Conservation (phyloP, 441 rosid species). For the California macrophylla region DNA sequence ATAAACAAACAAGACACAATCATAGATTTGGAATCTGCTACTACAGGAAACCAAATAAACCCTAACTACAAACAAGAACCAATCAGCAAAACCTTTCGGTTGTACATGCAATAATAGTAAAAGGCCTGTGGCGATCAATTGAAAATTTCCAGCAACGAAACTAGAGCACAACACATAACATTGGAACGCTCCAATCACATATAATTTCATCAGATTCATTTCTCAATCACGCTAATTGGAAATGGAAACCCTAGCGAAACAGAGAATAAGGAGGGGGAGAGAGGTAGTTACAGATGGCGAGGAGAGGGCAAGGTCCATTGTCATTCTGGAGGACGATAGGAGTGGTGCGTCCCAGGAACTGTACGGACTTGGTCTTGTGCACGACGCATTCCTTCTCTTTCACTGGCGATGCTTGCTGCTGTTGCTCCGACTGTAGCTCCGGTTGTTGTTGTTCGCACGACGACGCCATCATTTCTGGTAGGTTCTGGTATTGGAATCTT, state of each 20-base stretch:
- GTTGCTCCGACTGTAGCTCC: conserved; percentile 25
- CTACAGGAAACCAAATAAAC: neutral
- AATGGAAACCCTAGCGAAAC: conserved; percentile 19
- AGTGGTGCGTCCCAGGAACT: conserved; percentile 73
- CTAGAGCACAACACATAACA: neutral
- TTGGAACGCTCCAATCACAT: neutral
- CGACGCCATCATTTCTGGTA: conserved; percentile 15
- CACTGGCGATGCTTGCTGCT: conserved; percentile 12
- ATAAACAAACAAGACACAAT: neutral
- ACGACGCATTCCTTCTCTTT: conserved; percentile 39
- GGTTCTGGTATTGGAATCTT: neutral
- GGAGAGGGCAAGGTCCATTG: conserved; percentile 96
- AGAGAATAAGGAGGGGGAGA: conserved; percentile 1
- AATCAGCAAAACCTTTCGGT: neutral
- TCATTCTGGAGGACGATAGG: conserved; percentile 93
- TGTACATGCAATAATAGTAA: neutral
- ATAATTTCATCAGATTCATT: neutral
- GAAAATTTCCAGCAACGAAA: neutral
- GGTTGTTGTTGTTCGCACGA: conserved; percentile 26
- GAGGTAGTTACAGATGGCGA: conserved; percentile 65
- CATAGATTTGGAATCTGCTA: neutral
- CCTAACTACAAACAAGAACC: neutral
- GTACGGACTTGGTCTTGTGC: conserved; percentile 69
- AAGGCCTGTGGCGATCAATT: conserved; percentile 1
- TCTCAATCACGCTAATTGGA: neutral